Conservation (phyloP, 2,329 filamentous ascomycete species). For the Cryphonectria radicalis region DNA sequence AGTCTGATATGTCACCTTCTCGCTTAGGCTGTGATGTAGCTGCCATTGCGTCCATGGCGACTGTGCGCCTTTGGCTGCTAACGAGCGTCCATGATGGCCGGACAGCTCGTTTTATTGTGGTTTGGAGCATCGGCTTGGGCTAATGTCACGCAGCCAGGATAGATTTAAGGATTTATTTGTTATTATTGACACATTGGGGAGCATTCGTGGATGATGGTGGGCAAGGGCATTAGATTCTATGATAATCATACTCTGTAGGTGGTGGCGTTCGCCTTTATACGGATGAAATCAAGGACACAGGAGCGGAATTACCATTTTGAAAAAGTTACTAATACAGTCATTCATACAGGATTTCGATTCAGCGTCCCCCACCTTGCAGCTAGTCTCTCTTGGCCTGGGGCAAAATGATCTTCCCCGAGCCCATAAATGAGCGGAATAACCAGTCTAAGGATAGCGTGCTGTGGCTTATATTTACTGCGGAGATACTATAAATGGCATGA, state of each 20-base stretch:
- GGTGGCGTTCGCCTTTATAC: neutral
- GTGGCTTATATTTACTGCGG: neutral
- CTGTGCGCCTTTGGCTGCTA: neutral
- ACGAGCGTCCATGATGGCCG: conserved; percentile 3
- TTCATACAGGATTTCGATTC: neutral
- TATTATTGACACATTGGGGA: neutral
- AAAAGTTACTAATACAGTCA: neutral
- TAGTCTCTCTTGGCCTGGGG: neutral
- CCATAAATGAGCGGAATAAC: neutral
- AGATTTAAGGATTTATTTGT: neutral
- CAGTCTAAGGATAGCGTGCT: neutral
- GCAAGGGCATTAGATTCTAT: neutral
- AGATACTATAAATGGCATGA: conserved; percentile 17
- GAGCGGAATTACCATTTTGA: neutral
- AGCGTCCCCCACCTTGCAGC: neutral
- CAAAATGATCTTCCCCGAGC: neutral
- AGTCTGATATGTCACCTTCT: conserved; percentile 65
- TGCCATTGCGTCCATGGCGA: conserved; percentile 31
- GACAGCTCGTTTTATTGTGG: neutral
- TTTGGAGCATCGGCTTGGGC: neutral
- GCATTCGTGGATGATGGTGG: neutral
- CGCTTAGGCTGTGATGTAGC: conserved; percentile 44
- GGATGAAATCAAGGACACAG: neutral
- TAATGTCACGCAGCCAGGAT: neutral
- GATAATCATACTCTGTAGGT: neutral